These are phyloP conservation scores for Scleroderma citrinum DNA, from an alignment of 768 basidiomycete species.

Conservation along the genomic window DNA sequence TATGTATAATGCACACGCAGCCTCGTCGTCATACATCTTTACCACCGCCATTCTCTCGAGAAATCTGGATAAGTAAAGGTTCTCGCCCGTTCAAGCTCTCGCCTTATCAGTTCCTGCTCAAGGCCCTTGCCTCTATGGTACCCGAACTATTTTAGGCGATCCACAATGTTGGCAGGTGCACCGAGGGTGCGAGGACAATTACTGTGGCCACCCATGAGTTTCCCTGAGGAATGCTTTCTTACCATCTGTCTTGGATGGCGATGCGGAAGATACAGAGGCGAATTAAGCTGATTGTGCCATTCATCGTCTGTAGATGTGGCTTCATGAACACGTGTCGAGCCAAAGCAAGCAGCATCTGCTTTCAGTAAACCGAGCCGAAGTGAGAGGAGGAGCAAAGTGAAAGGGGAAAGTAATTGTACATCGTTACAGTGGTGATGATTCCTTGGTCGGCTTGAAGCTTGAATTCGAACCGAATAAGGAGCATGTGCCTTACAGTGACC, in stretches of 20 bases:
- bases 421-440: background rate
- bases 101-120: constrained; percentile 10
- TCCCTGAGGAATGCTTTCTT: background rate
- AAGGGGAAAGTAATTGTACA: constrained; percentile 14
- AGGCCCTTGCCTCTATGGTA: constrained; percentile 21
- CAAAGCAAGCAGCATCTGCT: constrained; percentile 16
- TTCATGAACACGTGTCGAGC: constrained; percentile 19
- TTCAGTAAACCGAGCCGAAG: constrained; percentile 20
- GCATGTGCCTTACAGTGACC: too few species aligned
- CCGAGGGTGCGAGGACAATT: constrained; percentile 11
- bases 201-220: constrained; percentile 18
- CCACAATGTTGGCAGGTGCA: background rate
- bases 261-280: constrained; percentile 2
- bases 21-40: constrained; percentile 12
- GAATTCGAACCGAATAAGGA: too few species aligned
- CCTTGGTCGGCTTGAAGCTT: too few species aligned
- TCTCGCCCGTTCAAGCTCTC: constrained; percentile 21
- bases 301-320: constrained; percentile 13
- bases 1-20: constrained; percentile 16
- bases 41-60: constrained; percentile 15
- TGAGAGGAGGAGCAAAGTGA: constrained; percentile 7
- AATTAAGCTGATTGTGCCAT: constrained; percentile 18
- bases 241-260: background rate
- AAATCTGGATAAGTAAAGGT: constrained; percentile 11
- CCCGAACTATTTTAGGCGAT: constrained; percentile 12